phyloP scores from a whole-genome alignment of 2,329 filamentous ascomycete species.

The Talaromyces sp. region DNA sequence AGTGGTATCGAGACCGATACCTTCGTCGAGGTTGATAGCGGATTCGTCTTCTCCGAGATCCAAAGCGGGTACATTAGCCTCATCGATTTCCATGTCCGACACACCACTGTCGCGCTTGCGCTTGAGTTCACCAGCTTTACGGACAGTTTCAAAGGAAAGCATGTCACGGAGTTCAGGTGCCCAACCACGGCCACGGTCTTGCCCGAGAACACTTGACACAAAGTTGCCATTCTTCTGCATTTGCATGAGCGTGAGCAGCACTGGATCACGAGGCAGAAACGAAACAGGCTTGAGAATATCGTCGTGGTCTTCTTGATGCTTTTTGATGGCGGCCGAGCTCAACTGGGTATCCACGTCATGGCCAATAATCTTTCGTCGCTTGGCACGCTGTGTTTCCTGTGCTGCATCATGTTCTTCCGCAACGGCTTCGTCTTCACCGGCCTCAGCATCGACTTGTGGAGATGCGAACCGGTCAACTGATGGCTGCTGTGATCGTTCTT shows the following conservation, averaged over 20 bases:
- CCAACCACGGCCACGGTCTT: conserved; percentile 74
- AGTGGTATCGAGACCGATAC: conserved; percentile 50
- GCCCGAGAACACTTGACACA: conserved; percentile 79
- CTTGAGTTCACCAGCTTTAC: conserved; percentile 76
- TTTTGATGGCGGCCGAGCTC: conserved; percentile 72
- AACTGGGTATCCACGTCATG: conserved; percentile 80
- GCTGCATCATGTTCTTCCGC: conserved; percentile 47
- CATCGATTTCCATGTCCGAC: conserved; percentile 71
- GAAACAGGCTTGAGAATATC: conserved; percentile 79
- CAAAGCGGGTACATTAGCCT: conserved; percentile 60
- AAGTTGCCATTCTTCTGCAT: conserved; percentile 91
- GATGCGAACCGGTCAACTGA: conserved; percentile 69
- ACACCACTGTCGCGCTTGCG: conserved; percentile 88
- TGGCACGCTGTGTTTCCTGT: conserved; percentile 68
- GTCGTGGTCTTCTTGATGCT: conserved; percentile 79
- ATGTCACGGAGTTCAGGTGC: conserved; percentile 91
- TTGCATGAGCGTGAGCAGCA: conserved; percentile 81
- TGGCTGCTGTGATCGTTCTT: conserved; percentile 54
- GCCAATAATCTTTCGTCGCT: conserved; percentile 76
- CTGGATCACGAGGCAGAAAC: conserved; percentile 82
- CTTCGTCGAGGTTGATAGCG: conserved; percentile 46
- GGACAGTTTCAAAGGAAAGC: conserved; percentile 79
- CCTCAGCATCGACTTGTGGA: conserved; percentile 64
- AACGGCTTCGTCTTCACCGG: conserved; percentile 50
- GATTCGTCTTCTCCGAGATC: conserved; percentile 66